Percentiles rank a stretch among this genome's conserved stretches.
These are phyloP conservation scores for Alternaria arbusti DNA, from an alignment of 2,329 filamentous ascomycete species.

Conservation along the genomic window DNA sequence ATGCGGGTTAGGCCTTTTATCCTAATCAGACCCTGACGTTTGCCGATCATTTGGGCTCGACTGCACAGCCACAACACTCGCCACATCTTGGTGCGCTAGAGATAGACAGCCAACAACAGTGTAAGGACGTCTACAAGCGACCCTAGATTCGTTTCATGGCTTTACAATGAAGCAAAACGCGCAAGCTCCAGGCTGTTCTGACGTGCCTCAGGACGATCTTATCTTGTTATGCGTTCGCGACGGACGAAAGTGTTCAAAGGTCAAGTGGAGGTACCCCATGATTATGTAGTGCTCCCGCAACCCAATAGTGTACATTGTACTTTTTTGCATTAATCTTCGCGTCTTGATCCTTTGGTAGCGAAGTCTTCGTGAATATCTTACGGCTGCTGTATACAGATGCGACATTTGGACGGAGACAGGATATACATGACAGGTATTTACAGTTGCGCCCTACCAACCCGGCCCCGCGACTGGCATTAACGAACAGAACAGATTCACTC, in stretches of 20 bases:
- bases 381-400: background rate
- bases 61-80: slow-evolving; percentile 19
- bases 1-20: slow-evolving; percentile 12
- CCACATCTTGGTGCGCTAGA: slow-evolving; percentile 4
- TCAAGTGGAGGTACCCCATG: background rate
- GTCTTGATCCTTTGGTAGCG: background rate
- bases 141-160: slow-evolving; percentile 13
- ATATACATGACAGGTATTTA: background rate
- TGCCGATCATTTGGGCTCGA: slow-evolving; percentile 25
- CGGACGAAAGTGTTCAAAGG: background rate
- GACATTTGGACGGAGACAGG: background rate
- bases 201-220: slow-evolving; percentile 10
- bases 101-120: slow-evolving; percentile 16
- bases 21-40: slow-evolving; percentile 18
- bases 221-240: slow-evolving; percentile 14
- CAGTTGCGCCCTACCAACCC: background rate
- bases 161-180: slow-evolving; percentile 17
- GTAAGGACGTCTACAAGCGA: background rate
- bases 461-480: background rate
- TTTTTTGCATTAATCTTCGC: background rate
- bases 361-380: background rate
- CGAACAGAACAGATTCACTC: background rate
- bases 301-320: background rate
- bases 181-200: slow-evolving; percentile 15
- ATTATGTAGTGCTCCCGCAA: background rate